Evolutionary conservation across 1,284 basidiomycete species (phyloP).

Genomic region (Termitomyces sp.): DNA sequence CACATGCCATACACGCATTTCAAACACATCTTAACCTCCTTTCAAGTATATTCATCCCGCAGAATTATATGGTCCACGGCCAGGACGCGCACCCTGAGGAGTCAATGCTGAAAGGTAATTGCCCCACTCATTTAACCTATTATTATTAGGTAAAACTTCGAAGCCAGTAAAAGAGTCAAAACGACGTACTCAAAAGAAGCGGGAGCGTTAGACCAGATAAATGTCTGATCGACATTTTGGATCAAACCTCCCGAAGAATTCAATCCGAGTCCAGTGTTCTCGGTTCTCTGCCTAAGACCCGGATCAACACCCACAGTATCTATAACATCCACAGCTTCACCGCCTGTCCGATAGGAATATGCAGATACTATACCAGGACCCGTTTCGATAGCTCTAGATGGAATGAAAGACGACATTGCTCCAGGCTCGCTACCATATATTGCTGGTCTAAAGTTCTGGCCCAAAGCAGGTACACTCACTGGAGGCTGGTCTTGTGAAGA

Average conservation of each 20-base stretch:
- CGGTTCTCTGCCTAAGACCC: not conserved
- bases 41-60: not conserved
- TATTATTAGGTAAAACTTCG: not conserved
- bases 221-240: constrained; percentile 28
- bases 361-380: not conserved
- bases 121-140: constrained; percentile 14
- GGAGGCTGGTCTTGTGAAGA: not conserved
- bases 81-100: not conserved
- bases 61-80: constrained; percentile 1
- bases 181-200: constrained; percentile 46
- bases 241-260: not conserved
- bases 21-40: not conserved
- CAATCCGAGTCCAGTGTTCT: not conserved
- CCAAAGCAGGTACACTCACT: constrained; percentile 1
- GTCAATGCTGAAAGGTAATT: constrained; percentile 9
- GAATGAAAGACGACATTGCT: constrained; percentile 3
- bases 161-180: not conserved
- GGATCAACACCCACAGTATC: not conserved
- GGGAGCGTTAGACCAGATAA: constrained; percentile 55
- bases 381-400: not conserved
- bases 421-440: not conserved
- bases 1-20: not conserved
- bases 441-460: constrained; percentile 1
- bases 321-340: not conserved
- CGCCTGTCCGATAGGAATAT: not conserved